phyloP scores from a whole-genome alignment of 2,329 filamentous ascomycete species.

The Aspergillus neotritici region DNA sequence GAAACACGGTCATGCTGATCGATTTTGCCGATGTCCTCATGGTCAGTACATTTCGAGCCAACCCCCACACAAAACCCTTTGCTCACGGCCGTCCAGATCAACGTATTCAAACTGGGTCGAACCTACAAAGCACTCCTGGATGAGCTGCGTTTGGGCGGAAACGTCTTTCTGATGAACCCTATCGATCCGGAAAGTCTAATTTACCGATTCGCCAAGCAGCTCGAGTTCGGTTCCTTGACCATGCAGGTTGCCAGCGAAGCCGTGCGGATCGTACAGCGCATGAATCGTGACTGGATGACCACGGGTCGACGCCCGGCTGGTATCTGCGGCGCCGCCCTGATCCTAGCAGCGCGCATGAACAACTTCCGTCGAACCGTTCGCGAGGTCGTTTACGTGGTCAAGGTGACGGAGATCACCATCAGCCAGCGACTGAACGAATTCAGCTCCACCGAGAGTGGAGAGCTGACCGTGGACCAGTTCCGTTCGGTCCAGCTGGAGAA shows the following conservation, averaged over 20 bases:
- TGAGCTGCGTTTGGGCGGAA: slow-evolving; percentile 45
- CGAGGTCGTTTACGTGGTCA: slow-evolving; percentile 97
- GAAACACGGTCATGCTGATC: slow-evolving; percentile 86
- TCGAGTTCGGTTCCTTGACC: slow-evolving; percentile 80
- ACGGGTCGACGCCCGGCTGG: slow-evolving; percentile 89
- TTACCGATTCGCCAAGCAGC: slow-evolving; percentile 79
- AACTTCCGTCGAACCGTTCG: slow-evolving; percentile 89
- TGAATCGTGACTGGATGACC: slow-evolving; percentile 97
- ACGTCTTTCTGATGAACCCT: slow-evolving; percentile 65
- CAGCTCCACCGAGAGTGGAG: slow-evolving; percentile 75
- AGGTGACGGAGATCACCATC: slow-evolving; percentile 90
- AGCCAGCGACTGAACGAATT: slow-evolving; percentile 90
- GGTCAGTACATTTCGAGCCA: slow-evolving; percentile 25
- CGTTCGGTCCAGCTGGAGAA: slow-evolving; percentile 54
- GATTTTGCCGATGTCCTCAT: slow-evolving; percentile 82
- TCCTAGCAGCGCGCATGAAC: slow-evolving; percentile 95
- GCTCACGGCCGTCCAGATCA: slow-evolving; percentile 51
- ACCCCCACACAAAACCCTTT: slow-evolving; percentile 8
- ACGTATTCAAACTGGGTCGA: slow-evolving; percentile 86
- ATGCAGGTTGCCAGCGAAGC: slow-evolving; percentile 84
- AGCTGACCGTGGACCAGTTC: slow-evolving; percentile 83
- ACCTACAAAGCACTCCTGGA: slow-evolving; percentile 80
- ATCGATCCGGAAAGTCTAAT: slow-evolving; percentile 87
- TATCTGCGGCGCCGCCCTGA: slow-evolving; percentile 86
- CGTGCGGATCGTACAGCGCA: slow-evolving; percentile 77